Conservation (phyloP, 164 flowering plant species). For the Nymphaea colorata region DNA sequence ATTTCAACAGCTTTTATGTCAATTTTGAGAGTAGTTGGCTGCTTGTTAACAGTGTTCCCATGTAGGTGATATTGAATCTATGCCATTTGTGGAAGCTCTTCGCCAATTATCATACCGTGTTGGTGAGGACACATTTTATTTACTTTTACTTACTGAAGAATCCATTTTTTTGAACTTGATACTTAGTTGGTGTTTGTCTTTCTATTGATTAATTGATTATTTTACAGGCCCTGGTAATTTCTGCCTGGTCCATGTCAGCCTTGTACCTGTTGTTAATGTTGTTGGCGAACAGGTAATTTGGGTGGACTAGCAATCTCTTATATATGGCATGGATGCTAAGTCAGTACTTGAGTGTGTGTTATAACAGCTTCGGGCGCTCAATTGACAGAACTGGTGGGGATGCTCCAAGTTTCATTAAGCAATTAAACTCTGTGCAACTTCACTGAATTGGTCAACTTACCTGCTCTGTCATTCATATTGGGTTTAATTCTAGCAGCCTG, state of each 20-base stretch:
- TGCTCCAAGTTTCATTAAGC: too few relatives aligned
- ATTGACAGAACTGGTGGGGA: too few relatives aligned
- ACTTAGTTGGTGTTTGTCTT: background rate
- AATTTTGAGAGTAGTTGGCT: too few relatives aligned
- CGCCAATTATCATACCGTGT: slow-evolving; percentile 90
- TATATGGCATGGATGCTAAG: too few relatives aligned
- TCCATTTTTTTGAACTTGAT: background rate
- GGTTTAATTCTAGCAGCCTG: too few relatives aligned
- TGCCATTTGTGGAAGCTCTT: slow-evolving; percentile 89
- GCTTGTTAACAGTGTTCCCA: background rate
- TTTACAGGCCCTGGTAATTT: slow-evolving; percentile 70
- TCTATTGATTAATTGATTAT: background rate
- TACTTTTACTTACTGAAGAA: background rate
- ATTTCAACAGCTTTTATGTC: too few relatives aligned
- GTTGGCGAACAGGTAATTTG: slow-evolving; percentile 84
- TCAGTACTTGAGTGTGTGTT: too few relatives aligned
- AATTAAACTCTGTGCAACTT: too few relatives aligned
- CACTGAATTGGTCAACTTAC: too few relatives aligned
- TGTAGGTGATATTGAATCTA: slow-evolving; percentile 94
- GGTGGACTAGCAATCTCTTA: background rate
- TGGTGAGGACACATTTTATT: slow-evolving; percentile 26
- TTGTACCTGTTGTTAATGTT: slow-evolving; percentile 80
- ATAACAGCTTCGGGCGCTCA: too few relatives aligned
- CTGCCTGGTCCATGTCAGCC: slow-evolving; percentile 92
- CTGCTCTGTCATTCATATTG: too few relatives aligned